These are phyloP conservation scores for Suillus weaverae DNA, from an alignment of 768 basidiomycete species.

Conservation along the genomic window DNA sequence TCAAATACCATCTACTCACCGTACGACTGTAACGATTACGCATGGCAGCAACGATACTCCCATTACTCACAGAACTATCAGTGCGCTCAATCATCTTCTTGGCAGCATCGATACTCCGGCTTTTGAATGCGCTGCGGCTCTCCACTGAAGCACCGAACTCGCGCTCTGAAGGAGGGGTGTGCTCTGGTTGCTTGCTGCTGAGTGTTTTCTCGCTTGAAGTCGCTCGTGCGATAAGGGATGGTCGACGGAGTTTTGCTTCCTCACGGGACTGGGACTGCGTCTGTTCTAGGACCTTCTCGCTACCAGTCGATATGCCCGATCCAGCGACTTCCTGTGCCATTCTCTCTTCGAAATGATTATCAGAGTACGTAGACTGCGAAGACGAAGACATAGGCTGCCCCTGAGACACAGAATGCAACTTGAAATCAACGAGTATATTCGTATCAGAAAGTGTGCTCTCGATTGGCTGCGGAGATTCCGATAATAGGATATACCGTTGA, in stretches of 20 bases:
- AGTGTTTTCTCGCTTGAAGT: conserved; percentile 18
- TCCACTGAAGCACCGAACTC: conserved; percentile 36
- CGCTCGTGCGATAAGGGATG: conserved; percentile 22
- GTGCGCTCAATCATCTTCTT: conserved; percentile 45
- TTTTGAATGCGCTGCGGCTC: conserved; percentile 20
- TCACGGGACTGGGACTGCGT: neutral
- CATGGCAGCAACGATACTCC: conserved; percentile 69
- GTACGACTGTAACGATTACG: conserved; percentile 58
- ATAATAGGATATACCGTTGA: conserved; percentile 12
- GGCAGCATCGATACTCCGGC: conserved; percentile 31
- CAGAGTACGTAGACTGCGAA: conserved; percentile 9
- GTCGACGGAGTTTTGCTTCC: conserved; percentile 20
- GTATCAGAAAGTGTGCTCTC: conserved; percentile 8
- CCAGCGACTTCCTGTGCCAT: neutral
- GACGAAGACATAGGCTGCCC: conserved; percentile 7
- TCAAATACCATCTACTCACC: conserved; percentile 39
- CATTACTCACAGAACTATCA: conserved; percentile 53
- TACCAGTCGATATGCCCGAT: neutral
- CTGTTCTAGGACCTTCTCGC: conserved; percentile 4
- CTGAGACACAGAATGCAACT: conserved; percentile 11
- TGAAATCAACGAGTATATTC: conserved; percentile 3
- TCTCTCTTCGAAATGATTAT: neutral
- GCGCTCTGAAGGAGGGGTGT: conserved; percentile 21
- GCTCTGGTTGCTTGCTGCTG: conserved; percentile 21
- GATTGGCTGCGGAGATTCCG: conserved; percentile 24